Evolutionary conservation across 2,329 filamentous ascomycete species (phyloP).

Genomic region (Cryoendolithus antarcticus): DNA sequence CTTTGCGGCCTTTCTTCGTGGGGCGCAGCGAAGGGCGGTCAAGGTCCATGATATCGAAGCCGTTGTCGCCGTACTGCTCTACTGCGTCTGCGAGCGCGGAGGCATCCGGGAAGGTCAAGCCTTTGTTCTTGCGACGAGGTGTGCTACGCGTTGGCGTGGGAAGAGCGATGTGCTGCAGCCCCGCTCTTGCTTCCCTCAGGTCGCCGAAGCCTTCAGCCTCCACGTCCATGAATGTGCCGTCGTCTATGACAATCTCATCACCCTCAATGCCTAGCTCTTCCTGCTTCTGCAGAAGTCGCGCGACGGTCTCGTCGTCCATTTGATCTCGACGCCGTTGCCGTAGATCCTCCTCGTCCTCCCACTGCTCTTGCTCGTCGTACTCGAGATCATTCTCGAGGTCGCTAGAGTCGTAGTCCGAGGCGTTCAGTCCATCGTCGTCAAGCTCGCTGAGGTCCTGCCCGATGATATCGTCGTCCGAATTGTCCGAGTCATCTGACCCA

Average conservation of each 20-base stretch:
- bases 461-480: conserved; percentile 6
- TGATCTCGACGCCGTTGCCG: conserved; percentile 25
- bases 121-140: conserved; percentile 11
- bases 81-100: conserved; percentile 45
- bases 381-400: conserved; percentile 23
- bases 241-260: conserved; percentile 46
- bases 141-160: conserved; percentile 2
- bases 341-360: conserved; percentile 31
- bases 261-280: conserved; percentile 50
- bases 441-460: conserved; percentile 13
- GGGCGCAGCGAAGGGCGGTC: conserved; percentile 55
- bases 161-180: conserved; percentile 17
- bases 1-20: conserved; percentile 51
- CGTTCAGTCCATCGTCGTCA: conserved; percentile 28
- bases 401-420: conserved; percentile 25
- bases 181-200: conserved; percentile 18
- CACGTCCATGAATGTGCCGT: conserved; percentile 20
- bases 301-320: conserved; percentile 50
- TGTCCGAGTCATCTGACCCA: conserved; percentile 22
- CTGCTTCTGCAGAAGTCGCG: conserved; percentile 48
- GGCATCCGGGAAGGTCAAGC: conserved; percentile 39
- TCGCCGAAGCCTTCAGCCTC: conserved; percentile 16
- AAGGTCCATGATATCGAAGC: conserved; percentile 79
- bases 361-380: conserved; percentile 21
- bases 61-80: conserved; percentile 54